Evolutionary conservation across 345 rosid genomes (phyloP).

Genomic region (Citropsis articulata): DNA sequence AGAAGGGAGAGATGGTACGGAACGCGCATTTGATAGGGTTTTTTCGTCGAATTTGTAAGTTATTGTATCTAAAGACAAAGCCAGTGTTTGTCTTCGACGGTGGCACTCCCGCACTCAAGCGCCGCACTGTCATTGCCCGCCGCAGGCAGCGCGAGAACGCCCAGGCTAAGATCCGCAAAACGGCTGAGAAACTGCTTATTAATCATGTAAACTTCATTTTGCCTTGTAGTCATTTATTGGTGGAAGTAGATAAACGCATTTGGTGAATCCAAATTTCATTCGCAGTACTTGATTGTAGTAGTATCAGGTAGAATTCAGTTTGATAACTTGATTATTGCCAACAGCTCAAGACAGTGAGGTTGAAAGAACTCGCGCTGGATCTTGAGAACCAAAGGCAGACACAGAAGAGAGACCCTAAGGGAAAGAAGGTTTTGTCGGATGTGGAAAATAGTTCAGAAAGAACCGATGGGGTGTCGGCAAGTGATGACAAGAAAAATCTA

Average conservation of each 20-base stretch:
- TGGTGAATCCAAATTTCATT: neutral
- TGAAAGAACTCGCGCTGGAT: constrained; percentile 75
- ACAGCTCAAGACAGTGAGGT: constrained; percentile 70
- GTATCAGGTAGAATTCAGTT: neutral
- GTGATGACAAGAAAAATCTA: constrained; percentile 45
- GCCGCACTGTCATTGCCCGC: constrained; percentile 88
- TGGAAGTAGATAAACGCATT: neutral
- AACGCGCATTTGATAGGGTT: constrained; percentile 90
- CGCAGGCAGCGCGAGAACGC: constrained; percentile 91
- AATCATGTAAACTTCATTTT: constrained; percentile 41
- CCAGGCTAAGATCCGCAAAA: constrained; percentile 86
- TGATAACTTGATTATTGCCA: constrained; percentile 14
- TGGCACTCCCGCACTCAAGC: constrained; percentile 84
- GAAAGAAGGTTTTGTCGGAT: constrained; percentile 34
- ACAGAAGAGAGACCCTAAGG: constrained; percentile 43
- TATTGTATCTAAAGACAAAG: constrained; percentile 69
- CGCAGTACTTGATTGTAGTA: neutral
- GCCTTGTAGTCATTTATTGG: neutral
- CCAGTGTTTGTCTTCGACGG: constrained; percentile 97
- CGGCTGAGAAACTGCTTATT: constrained; percentile 89
- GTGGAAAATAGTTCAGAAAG: constrained; percentile 17
- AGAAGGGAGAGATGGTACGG: constrained; percentile 88
- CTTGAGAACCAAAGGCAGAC: constrained; percentile 57
- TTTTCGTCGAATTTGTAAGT: constrained; percentile 92
- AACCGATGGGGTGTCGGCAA: constrained; percentile 21